Evolutionary conservation across 371 early-diverging fungal genomes (phyloP), one percentile per base, ranked within the genome.

Genomic region (Mycotypha africana): DNA sequence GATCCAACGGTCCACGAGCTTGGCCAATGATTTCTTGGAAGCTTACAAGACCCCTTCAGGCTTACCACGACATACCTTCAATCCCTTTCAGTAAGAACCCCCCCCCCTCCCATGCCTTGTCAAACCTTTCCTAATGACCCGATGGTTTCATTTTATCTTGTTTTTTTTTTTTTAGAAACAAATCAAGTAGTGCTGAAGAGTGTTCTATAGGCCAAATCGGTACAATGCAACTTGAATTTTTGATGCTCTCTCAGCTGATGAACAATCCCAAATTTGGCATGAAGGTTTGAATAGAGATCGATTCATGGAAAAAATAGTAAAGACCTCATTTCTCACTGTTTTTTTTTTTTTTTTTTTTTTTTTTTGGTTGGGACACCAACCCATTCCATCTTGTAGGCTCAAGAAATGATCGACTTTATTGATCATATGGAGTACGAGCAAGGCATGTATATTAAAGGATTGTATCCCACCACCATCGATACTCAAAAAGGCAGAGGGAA

Each of bases 141-240:
- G n/a, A n/a, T n/a, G n/a, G n/a, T n/a, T n/a, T n/a, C n/a, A n/a
- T n/a, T n/a, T n/a, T n/a, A n/a, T n/a, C n/a, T n/a, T n/a, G n/a
- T n/a, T n/a, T n/a, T n/a, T n/a, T 10, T 4, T 20, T 49, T 66
- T 9, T 22, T 49, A 70, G 70, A 35, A 39, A 58, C 23, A 30
- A 15, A 8, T 25, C 64, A 1, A 38, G 38, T 6, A 34, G 46
- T 11, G 43, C 45, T 28, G 43, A 46, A 14, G 56, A 60, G 14
- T 45, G 67, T 11, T 41, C 92, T 21, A 95, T 95, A 2, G 94
- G n/a, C n/a, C 8, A 94, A 45, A 82, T 89, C 12, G 93, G 92
- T 4, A 85, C 93, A 0, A 60, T 96, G 17, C 78, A 93, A 39
- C 58, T 97, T 25, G 98, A 97, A 65, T 91, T 91, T 56, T 82